Base-by-base conservation (phyloP, 805 yeast genomes). In the Monosporozyma servazzii region DNA sequence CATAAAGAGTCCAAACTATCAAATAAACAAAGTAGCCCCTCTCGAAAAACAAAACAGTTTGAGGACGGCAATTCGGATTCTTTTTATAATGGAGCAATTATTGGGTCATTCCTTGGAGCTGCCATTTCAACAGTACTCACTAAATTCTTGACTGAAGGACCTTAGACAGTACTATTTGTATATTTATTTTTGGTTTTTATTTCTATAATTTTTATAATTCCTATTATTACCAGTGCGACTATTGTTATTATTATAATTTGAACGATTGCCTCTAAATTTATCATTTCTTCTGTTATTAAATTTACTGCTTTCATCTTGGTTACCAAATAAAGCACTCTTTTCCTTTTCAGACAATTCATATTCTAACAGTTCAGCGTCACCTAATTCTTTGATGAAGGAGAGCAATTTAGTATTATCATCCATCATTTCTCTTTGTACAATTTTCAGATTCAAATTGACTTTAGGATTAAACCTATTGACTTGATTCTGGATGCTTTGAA, bases 351-450 rank as follows among this genome's bases (percentile, higher is more conserved):
- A 62, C 31, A 68, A 51, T 49, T 64, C 67, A 50, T 63, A 61
- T 18, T 63, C 63, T 29, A 68, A 48, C n/a, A 61, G 49, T 5
- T 57, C 52, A 10, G 63, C 60, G 54, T 68, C 69, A 8, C 71
- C 71, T 23, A 72, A 51, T 46, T 69, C 69, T 53, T 65, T 65
- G 8, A 77, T 69, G 48, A 77, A 74, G 15, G 71, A 69, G 18
- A 77, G 51, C 1, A 77, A 61, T 40, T 63, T 57, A 4, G 60
- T 54, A 56, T 77, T 77, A 53, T 77, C 79, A 29, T 64, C 59
- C 23, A 69, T 70, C 55, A 70, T 65, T 33, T 74, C 78, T 50
- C 77, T 63, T 55, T 75, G 78, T 5, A 71, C 65, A 27, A 75
- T 59, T 30, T 65, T 64, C 17, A 62, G 58, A 57, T 68, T 73